Evolutionary conservation across 2,329 filamentous ascomycete species (phyloP), one percentile per base, ranked within the genome.

Genomic region (Cryphonectria nitschkei): DNA sequence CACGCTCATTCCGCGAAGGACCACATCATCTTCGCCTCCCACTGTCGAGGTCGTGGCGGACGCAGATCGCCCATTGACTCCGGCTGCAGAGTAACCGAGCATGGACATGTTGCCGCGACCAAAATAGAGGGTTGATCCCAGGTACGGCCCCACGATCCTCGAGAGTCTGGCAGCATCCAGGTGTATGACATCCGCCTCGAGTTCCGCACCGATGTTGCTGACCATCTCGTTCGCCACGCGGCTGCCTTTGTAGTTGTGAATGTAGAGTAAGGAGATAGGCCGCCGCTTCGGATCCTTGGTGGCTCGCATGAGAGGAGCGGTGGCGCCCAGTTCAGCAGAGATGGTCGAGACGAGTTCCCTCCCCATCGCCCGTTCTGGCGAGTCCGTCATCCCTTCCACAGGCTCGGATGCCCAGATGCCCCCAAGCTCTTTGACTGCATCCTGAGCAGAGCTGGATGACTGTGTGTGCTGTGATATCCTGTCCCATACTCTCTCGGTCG

Each of bases 121-220:
- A 79, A 81, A 84, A 71, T 87, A 77, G 8, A 78, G 76, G 9
- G 81, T 85, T 76, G 92, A 89, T 5, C 90, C 91, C 13, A 95
- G 80, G 75, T 94, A 93, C 60, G 88, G 85, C 2, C 90, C 91
- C 0, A 91, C 85, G 37, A 96, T 82, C 65, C 90, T 85, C 3
- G 91, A 91, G 68, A 97, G 81, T 76, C 92, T 90, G 73, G 90
- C 87, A 0, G 93, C 89, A 76, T 90, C 88, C 14, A 97, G 78
- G 29, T 88, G 86, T 43, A 96, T 81, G 3, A 95, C 77, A 74
- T 95, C 89, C 3, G 92, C 90, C 8, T 82, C 82, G 7, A 92
- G 81, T 46, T 78, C 74, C 8, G 72, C 73, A 3, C 79, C 80
- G 29, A 79, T 73, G 22, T 78, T 76, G 65, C 78, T 69, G 58